Percentiles rank a stretch among this genome's conserved stretches.
Evolutionary conservation across 2,329 filamentous ascomycete species (phyloP).

Genomic region (Aspergillus fischeri): DNA sequence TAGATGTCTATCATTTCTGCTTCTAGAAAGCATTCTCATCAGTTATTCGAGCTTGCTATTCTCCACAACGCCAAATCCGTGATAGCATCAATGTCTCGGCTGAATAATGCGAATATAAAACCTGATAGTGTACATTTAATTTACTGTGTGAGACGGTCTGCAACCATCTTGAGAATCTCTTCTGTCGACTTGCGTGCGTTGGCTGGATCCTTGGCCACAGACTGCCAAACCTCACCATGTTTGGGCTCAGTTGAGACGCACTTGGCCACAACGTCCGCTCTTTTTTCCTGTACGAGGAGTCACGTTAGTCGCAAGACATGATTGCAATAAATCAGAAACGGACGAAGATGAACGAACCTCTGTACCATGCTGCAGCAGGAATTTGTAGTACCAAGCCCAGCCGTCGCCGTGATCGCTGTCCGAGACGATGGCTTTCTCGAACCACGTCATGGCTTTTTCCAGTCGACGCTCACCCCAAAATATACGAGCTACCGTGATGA

Average conservation of each 20-base stretch:
- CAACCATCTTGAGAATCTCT: slow-evolving; percentile 78
- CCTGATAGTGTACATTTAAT: neutral
- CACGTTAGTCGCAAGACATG: neutral
- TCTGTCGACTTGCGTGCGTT: slow-evolving; percentile 72
- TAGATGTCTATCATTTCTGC: neutral
- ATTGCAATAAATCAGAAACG: neutral
- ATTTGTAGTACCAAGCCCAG: slow-evolving; percentile 99
- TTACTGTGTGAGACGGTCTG: slow-evolving; percentile 37
- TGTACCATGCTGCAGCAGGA: slow-evolving; percentile 85
- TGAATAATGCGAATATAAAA: neutral
- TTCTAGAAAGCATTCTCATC: neutral
- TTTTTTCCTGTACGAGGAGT: slow-evolving; percentile 62
- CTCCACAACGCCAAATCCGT: slow-evolving; percentile 2
- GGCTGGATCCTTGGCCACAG: slow-evolving; percentile 75
- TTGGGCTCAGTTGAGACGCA: slow-evolving; percentile 78
- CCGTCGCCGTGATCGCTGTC: slow-evolving; percentile 85
- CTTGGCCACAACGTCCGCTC: slow-evolving; percentile 75
- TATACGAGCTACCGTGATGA: slow-evolving; percentile 87
- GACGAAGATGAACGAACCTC: slow-evolving; percentile 46
- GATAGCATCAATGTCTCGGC: neutral
- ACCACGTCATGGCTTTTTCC: slow-evolving; percentile 95
- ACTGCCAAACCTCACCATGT: slow-evolving; percentile 91
- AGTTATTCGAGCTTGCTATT: neutral
- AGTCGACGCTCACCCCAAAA: slow-evolving; percentile 92
- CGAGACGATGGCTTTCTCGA: slow-evolving; percentile 87